Percentiles rank a stretch among this genome's conserved stretches.
Evolutionary conservation across 192 early-diverging fungal genomes (phyloP).

Genomic region (Coemansia sp.): DNA sequence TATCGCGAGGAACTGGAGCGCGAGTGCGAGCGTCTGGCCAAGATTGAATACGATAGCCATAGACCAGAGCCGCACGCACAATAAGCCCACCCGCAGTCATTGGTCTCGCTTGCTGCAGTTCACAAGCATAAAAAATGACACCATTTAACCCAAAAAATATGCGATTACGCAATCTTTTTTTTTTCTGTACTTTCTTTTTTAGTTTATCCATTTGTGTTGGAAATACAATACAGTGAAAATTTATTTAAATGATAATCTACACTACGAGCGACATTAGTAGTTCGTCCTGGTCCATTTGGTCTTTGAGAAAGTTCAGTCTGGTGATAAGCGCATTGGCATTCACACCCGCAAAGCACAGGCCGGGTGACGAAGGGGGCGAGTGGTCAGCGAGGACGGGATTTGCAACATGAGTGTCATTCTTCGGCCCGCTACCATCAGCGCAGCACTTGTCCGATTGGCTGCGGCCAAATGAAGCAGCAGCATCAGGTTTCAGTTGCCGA

Average conservation of each 20-base stretch:
- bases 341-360: conserved; percentile 31
- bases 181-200: background rate
- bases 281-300: conserved; percentile 51
- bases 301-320: conserved; percentile 46
- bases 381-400: background rate
- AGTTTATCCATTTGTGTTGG: background rate
- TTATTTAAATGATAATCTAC: background rate
- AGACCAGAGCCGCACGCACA: background rate
- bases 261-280: conserved; percentile 14
- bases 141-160: background rate
- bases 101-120: too few species aligned
- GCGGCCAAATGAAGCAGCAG: background rate
- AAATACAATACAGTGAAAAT: background rate
- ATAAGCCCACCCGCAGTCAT: background rate
- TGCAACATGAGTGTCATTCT: conserved; percentile 2
- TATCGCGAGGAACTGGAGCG: conserved; percentile 47
- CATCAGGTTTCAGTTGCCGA: background rate
- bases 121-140: background rate
- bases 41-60: background rate
- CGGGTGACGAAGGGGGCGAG: conserved; percentile 19
- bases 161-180: background rate
- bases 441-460: conserved; percentile 8
- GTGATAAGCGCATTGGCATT: conserved; percentile 48
- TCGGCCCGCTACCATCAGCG: background rate
- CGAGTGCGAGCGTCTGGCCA: conserved; percentile 49